These are phyloP conservation scores for Escovopsis sp. DNA, from an alignment of 2,329 filamentous ascomycete species.

Conservation along the genomic window DNA sequence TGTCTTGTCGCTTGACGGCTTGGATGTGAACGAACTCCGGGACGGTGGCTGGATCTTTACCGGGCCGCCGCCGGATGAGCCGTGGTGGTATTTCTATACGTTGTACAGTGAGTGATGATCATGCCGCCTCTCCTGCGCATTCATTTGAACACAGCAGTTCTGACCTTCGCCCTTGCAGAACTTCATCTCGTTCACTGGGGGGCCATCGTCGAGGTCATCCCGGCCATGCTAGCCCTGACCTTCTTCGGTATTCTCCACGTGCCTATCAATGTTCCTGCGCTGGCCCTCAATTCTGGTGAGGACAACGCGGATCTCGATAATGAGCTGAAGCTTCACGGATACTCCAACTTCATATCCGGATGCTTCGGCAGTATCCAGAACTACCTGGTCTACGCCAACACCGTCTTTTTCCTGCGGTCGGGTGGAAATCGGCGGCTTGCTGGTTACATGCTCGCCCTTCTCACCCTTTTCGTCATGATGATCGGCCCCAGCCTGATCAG, in stretches of 20 bases:
- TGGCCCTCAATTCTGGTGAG: constrained; percentile 81
- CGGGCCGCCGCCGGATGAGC: constrained; percentile 67
- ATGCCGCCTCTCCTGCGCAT: neutral
- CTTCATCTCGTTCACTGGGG: constrained; percentile 70
- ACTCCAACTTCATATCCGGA: constrained; percentile 85
- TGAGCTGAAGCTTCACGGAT: constrained; percentile 81
- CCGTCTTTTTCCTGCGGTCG: constrained; percentile 87
- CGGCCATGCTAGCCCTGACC: constrained; percentile 90
- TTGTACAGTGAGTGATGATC: constrained; percentile 57
- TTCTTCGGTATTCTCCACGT: constrained; percentile 97
- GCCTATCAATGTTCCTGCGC: constrained; percentile 90
- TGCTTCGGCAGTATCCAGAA: constrained; percentile 83
- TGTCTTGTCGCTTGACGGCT: constrained; percentile 51
- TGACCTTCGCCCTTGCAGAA: constrained; percentile 34
- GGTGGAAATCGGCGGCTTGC: constrained; percentile 79
- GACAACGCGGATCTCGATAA: constrained; percentile 85
- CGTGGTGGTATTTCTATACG: constrained; percentile 97
- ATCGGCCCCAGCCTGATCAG: constrained; percentile 80
- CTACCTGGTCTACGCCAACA: constrained; percentile 95
- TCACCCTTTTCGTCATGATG: constrained; percentile 70
- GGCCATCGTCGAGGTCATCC: constrained; percentile 70
- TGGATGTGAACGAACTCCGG: constrained; percentile 54
- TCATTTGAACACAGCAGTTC: neutral
- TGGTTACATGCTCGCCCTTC: constrained; percentile 66
- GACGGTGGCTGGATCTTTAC: constrained; percentile 81